A percentile compares a stretch with the other conserved stretches of the same genome.
Conservation (phyloP, 148 eudicot genomes). For the Amaranthus cruentus region DNA sequence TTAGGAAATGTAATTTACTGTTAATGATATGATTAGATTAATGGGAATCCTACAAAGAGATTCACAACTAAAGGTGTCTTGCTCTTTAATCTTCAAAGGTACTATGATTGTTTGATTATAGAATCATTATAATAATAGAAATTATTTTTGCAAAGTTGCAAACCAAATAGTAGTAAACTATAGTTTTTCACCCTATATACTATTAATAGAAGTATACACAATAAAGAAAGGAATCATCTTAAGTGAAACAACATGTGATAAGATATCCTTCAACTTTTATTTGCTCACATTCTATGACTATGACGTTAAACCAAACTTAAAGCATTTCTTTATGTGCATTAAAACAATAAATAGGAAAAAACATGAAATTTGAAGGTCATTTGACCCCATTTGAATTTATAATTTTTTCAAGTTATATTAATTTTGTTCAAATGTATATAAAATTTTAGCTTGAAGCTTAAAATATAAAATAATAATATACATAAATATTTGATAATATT, state of each 20-base stretch:
- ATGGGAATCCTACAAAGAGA: slow-evolving; percentile 25
- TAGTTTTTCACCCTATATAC: not conserved
- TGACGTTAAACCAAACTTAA: too few species aligned
- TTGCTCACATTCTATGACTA: too few species aligned
- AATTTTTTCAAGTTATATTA: too few species aligned
- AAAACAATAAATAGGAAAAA: too few species aligned
- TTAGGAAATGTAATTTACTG: slow-evolving; percentile 2
- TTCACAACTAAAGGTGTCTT: slow-evolving; percentile 24
- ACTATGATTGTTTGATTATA: too few species aligned
- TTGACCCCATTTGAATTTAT: too few species aligned
- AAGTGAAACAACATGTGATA: slow-evolving; percentile 16
- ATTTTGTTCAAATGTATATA: too few species aligned
- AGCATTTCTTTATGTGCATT: too few species aligned
- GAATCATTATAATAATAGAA: not conserved
- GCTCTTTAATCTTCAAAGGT: slow-evolving; percentile 7
- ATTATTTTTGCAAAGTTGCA: not conserved
- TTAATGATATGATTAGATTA: slow-evolving; percentile 10
- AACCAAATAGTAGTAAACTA: slow-evolving; percentile 3
- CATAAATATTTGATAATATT: too few species aligned
- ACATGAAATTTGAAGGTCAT: too few species aligned
- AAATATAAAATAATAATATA: too few species aligned
- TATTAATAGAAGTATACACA: not conserved
- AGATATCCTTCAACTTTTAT: not conserved
- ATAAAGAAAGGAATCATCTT: not conserved
- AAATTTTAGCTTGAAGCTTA: too few species aligned